These are phyloP conservation scores for Tardiomyces digboiensis DNA, from an alignment of 1,139 yeast species.

Conservation along the genomic window DNA sequence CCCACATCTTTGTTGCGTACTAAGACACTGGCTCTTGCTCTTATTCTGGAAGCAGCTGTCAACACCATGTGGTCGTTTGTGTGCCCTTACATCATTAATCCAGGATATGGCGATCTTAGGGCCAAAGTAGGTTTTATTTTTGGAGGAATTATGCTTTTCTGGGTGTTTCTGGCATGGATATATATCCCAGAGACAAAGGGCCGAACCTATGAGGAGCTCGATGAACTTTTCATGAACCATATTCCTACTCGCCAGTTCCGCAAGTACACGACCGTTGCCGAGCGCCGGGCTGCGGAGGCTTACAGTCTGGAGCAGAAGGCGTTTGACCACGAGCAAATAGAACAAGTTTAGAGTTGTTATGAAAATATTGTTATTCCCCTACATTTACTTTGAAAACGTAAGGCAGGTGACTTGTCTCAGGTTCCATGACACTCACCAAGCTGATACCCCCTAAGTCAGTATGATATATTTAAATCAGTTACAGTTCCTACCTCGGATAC, in stretches of 20 bases:
- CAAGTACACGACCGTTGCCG: slow-evolving; percentile 2
- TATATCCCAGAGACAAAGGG: slow-evolving; percentile 64
- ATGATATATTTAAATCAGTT: no score
- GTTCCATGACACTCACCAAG: no score
- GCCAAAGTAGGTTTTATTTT: slow-evolving; percentile 33
- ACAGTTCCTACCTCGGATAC: no score
- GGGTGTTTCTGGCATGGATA: slow-evolving; percentile 58
- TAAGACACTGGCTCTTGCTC: slow-evolving; percentile 30
- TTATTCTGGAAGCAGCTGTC: slow-evolving; percentile 25
- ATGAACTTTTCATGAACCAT: slow-evolving; percentile 43
- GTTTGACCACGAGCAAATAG: background rate
- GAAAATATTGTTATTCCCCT: no score
- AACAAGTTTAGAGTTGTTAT: background rate
- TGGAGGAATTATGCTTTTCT: slow-evolving; percentile 29
- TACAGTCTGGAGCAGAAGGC: background rate
- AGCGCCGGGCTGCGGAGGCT: slow-evolving; percentile 3
- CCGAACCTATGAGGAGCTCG: slow-evolving; percentile 61
- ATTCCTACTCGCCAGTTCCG: slow-evolving; percentile 27
- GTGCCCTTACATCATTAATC: slow-evolving; percentile 36
- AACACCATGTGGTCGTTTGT: slow-evolving; percentile 27
- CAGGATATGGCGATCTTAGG: slow-evolving; percentile 36
- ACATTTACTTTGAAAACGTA: no score
- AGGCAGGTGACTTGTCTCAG: no score
- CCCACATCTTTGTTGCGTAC: slow-evolving; percentile 30
- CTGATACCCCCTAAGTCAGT: no score